Evolutionary conservation across 2,329 filamentous ascomycete genomes (phyloP).

Genomic region (Stagonosporopsis vannaccii): DNA sequence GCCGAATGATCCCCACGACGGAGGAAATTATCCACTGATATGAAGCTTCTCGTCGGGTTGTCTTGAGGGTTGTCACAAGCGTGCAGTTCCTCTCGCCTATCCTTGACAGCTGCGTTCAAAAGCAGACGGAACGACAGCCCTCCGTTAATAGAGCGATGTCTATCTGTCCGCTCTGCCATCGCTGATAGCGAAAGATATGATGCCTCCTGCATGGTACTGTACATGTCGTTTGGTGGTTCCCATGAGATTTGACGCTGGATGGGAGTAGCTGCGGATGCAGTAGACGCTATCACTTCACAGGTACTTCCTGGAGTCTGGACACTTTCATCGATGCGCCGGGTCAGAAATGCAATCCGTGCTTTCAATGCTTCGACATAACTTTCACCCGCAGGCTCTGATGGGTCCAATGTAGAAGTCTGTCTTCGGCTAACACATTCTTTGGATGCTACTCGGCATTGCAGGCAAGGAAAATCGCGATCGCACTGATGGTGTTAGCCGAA

Average conservation of each 20-base stretch:
- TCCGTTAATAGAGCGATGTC: background rate
- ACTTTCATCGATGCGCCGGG: background rate
- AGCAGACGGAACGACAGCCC: background rate
- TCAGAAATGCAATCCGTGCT: slow-evolving; percentile 1
- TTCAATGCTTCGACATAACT: background rate
- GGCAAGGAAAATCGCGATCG: background rate
- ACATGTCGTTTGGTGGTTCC: background rate
- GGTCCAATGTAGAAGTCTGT: background rate
- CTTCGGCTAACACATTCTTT: background rate
- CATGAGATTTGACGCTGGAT: background rate
- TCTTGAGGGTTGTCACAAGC: too few relatives aligned
- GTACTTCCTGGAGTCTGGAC: background rate
- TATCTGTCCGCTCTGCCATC: background rate
- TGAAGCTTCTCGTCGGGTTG: too few relatives aligned
- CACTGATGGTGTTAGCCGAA: background rate
- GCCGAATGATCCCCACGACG: background rate
- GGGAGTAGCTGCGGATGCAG: background rate
- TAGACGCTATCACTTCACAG: background rate
- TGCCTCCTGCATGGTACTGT: background rate
- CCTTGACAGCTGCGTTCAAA: background rate
- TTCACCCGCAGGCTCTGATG: background rate
- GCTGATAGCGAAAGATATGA: background rate
- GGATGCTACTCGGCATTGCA: background rate
- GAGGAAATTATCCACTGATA: background rate
- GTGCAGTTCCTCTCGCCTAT: background rate